Evolutionary conservation across 768 basidiomycete species (phyloP), one percentile per base, ranked within the genome.

Genomic region (Calocera cornea): DNA sequence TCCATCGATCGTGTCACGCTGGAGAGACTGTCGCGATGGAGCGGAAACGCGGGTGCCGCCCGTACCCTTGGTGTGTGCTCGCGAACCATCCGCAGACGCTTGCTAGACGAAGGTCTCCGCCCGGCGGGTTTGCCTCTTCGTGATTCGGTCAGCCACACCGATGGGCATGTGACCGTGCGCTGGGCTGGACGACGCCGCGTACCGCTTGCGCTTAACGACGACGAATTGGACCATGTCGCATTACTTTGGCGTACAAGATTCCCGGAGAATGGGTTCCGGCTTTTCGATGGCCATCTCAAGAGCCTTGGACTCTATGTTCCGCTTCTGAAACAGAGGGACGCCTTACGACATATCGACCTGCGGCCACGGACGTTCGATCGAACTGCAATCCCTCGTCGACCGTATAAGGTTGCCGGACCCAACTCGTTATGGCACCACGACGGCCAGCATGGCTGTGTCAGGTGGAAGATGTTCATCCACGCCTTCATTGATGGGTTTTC

Each of bases 371-470:
- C 68, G 2, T 72, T 72, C 38, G 22, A 68, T 24, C 31, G 66
- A 7, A 65, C 41, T 24, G 24, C 22, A 10, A 73, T 74, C 41
- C 65, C 63, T 19, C 65, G 70, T 2, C 65, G 70, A 0, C 34
- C 14, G 24, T 74, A 74, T 47, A 16, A 38, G 0, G 73, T 74
- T n/a, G 68, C 73, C 11, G 73, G 73, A 8, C 70, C 74, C 2
- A 74, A 75, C 64, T 66, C 71, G 11, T 65, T 75, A 16, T 75
- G 72, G 72, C 74, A 74, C 60, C 74, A 75, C 44, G 74, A 75
- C 65, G 74, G 74, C 1, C 74, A 74, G 41, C 74, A 74, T 68
- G 74, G 74, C 70, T 67, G 74, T 2, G 72, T 74, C 17, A 66
- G 71, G 17, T 74, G 65, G 69, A 64, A 66, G 16, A 68, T 74